Evolutionary conservation across 176 grass and related monocot genomes (phyloP), one percentile per base, ranked within the genome.

Genomic region (Thalia dealbata): DNA sequence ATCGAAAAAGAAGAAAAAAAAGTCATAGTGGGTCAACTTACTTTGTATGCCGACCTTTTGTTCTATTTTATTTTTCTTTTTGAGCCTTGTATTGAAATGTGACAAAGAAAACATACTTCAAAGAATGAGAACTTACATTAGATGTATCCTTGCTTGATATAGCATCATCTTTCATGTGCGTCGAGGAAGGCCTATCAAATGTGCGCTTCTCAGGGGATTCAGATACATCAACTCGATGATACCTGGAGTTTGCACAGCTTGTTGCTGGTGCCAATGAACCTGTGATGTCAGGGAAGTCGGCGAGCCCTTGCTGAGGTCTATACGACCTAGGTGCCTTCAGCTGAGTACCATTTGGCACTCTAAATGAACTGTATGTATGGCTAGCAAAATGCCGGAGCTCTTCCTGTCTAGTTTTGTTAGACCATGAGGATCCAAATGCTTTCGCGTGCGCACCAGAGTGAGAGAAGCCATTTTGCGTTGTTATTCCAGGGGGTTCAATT

Each of bases 371-470:
- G 58, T 83, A 82, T 48, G 84, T 61, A 45, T 82, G 86, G 11
- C 78, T 63, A 21, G 76, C 44, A 27, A 85, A 64, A 10, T 25
- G 67, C 5, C 61, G 76, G 22, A 46, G 76, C 45, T 88, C 78
- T 61, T 61, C 85, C 10, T 78, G 51, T 14, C 62, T 16, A 19
- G 29, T 50, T 61, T 81, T 89, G 52, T 81, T 79, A 75, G 71
- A 86, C 87, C 87, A 88, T 64, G 84, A 88, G 46, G 89, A 86
- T 80, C 85, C 95, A 67, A 93, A 88, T 56, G 86, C 87, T 35
- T 38, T 75, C 46, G 62, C 75, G 66, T 86, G 95, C 64, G 80
- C 81, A 26, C 73, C 76, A 29, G 73, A 63, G 21, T 75, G 73
- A 50, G 58, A 44, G 16, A 48, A 62, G 32, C 59, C 56, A 75